phyloP scores from a whole-genome alignment of 2,329 filamentous ascomycete genomes.

The Truncatella angustata region DNA sequence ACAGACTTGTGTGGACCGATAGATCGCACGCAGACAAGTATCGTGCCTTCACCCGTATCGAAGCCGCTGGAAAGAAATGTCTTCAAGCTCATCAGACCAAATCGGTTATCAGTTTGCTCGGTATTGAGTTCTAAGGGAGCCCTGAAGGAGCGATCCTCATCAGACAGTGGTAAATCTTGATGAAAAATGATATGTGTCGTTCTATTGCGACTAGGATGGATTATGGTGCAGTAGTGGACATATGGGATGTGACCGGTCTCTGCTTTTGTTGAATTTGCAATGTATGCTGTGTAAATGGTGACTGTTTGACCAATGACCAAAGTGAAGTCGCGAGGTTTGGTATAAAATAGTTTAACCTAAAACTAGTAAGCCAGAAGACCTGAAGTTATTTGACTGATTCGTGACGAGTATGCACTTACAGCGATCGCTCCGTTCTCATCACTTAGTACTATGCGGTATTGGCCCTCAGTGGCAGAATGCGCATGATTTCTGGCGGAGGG shows the following conservation, averaged over 20 bases:
- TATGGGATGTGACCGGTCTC: constrained; percentile 29
- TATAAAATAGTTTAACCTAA: constrained; percentile 52
- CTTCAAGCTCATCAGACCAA: constrained; percentile 54
- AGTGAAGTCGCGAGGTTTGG: constrained; percentile 33
- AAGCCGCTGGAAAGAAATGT: constrained; percentile 53
- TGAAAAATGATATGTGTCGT: constrained; percentile 54
- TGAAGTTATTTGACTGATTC: no score
- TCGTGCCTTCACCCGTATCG: constrained; percentile 46
- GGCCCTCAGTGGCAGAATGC: constrained; percentile 42
- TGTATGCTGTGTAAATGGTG: constrained; percentile 55
- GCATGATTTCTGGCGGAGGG: constrained; percentile 39
- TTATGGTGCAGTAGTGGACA: constrained; percentile 50
- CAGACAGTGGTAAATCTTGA: constrained; percentile 34
- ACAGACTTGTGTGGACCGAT: constrained; percentile 52
- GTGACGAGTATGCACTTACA: constrained; percentile 32
- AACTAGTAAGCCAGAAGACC: background rate
- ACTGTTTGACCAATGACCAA: constrained; percentile 52
- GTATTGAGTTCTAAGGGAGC: constrained; percentile 41
- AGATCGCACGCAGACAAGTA: constrained; percentile 58
- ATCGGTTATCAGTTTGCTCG: constrained; percentile 26
- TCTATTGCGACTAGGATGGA: constrained; percentile 56
- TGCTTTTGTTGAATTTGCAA: constrained; percentile 43
- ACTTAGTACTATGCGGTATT: constrained; percentile 52
- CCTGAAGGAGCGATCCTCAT: constrained; percentile 41
- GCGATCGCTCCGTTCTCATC: constrained; percentile 54